A percentile compares a stretch with the other conserved stretches of the same genome.
Evolutionary conservation across 176 grass and related monocot species (phyloP).

Genomic region (Themeda triandra): DNA sequence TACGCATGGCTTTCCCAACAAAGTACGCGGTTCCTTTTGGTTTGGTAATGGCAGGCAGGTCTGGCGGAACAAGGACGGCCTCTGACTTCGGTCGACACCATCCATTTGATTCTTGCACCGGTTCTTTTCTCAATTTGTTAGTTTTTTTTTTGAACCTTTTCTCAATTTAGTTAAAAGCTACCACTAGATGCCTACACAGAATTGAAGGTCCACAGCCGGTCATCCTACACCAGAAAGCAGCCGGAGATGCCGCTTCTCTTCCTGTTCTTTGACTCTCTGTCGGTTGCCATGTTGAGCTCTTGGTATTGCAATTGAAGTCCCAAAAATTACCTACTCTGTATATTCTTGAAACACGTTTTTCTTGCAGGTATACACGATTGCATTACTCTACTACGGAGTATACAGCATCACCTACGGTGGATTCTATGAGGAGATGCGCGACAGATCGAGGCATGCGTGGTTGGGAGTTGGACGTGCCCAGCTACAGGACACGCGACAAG

Average conservation of each 20-base stretch:
- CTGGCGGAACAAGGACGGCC: not conserved
- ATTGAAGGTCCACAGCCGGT: constrained; percentile 1
- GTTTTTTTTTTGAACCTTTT: too few species aligned
- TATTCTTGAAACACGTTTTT: not conserved
- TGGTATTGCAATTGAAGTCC: not conserved
- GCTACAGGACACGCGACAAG: not conserved
- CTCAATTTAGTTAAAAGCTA: not conserved
- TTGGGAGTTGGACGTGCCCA: constrained; percentile 23
- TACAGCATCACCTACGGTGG: not conserved
- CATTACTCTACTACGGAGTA: not conserved
- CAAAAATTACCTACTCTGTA: not conserved
- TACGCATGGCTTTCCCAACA: too few species aligned
- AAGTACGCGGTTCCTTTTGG: not conserved
- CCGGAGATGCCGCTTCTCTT: not conserved
- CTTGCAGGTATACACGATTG: not conserved
- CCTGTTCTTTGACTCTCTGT: not conserved
- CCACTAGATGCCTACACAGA: constrained; percentile 9
- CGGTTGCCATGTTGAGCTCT: not conserved
- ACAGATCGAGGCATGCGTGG: not conserved
- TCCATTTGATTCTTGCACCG: not conserved
- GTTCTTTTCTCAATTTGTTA: not conserved
- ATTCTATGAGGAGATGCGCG: not conserved
- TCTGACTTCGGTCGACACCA: not conserved
- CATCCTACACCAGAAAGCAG: not conserved
- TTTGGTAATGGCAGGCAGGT: not conserved